Evolutionary conservation across 192 early-diverging fungal genomes (phyloP), one percentile per base, ranked within the genome.

Genomic region (Physocladia obscura): DNA sequence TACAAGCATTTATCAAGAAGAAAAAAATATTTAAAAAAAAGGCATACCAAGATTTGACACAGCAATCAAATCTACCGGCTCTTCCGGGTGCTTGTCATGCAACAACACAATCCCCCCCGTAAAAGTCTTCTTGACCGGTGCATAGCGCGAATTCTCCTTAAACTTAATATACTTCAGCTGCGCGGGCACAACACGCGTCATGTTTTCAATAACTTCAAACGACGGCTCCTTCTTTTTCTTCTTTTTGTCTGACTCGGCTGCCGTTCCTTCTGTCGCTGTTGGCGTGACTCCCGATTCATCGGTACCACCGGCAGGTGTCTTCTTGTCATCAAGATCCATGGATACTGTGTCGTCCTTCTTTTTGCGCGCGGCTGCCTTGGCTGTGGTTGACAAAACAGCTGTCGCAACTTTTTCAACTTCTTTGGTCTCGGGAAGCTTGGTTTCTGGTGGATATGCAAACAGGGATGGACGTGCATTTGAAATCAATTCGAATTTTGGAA

Each of bases 371-470:
- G 90, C 90, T 3, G 92, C 89, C 81, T 93, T 97, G 38, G 93
- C 93, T 13, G 97, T 98, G 3, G 96, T 97, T 29, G 94, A 96
- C 49, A 99, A 81, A 21, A 98, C 93, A 0, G 96, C 96, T 17
- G 94, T 97, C 1, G 93, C 93, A 0, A 98, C 89, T 81, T 95
- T 95, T 76, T 94, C 92, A 19, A 94, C 85, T 15, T 86, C 87
- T 49, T 86, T 86, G n/a, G 81, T 79, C 21, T 89, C 88, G 51
- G 91, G 90, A 21, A 90, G 87, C 79, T 94, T 94, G 62, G 89
- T 89, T 3, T 90, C 76, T 2, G 93, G 87, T 49, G 94, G 95
- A 75, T 99, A 99, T 6, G 94, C 91, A 85, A 93, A 99, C 74
- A 95, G 76, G 0, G 92, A 90, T 56, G 93, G 92, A 55, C 87